These are phyloP conservation scores for Acer yangbiense DNA, from an alignment of 345 rosid genomes.

Conservation along the genomic window DNA sequence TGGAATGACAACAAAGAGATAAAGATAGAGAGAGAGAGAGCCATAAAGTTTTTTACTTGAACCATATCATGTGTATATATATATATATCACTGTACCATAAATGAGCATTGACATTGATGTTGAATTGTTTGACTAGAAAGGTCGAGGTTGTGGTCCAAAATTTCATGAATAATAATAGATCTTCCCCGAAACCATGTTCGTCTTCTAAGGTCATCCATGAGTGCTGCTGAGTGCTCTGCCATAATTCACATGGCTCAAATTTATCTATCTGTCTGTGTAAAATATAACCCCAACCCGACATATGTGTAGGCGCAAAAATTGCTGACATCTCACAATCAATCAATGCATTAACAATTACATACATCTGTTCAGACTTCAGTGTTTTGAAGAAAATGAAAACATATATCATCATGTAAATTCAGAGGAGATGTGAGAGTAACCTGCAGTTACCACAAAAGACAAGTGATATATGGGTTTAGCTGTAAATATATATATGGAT, in stretches of 20 bases:
- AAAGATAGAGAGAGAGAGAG: too few relatives aligned
- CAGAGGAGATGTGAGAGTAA: too few relatives aligned
- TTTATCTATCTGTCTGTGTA: slow-evolving; percentile 3
- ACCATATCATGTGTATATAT: too few relatives aligned
- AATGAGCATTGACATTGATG: background rate
- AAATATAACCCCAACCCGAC: background rate
- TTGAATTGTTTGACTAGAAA: background rate
- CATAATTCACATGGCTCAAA: slow-evolving; percentile 13
- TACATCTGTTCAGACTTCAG: too few relatives aligned
- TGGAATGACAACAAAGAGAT: too few relatives aligned
- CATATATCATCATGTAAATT: background rate
- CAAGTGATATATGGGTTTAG: background rate
- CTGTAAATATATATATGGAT: background rate
- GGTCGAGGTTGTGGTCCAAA: slow-evolving; percentile 17
- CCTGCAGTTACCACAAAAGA: slow-evolving; percentile 8
- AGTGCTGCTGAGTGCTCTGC: background rate
- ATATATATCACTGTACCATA: background rate
- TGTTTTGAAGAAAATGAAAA: background rate
- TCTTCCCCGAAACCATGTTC: background rate
- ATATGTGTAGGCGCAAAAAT: background rate
- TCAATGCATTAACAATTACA: too few relatives aligned
- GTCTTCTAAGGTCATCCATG: background rate
- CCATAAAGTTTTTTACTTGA: too few relatives aligned
- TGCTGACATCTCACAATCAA: slow-evolving; percentile 17
- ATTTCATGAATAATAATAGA: background rate